These are phyloP conservation scores for Aspergillus texensis DNA, from an alignment of 2,329 filamentous ascomycete species.

Conservation along the genomic window DNA sequence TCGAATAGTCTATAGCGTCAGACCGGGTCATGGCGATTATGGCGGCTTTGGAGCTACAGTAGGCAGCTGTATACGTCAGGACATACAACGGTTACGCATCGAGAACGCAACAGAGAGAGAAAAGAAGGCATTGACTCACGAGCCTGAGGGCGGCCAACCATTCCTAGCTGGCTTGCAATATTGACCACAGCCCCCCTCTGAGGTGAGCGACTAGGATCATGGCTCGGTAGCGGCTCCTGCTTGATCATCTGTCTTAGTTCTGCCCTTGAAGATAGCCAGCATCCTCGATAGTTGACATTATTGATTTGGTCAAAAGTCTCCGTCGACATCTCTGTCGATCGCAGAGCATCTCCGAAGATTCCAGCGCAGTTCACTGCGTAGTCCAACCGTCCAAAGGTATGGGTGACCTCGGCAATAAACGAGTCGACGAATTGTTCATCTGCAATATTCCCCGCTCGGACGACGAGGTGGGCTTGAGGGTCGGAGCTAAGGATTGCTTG, in stretches of 20 bases:
- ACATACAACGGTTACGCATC: neutral
- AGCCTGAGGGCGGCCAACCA: constrained; percentile 52
- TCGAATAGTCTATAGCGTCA: constrained; percentile 60
- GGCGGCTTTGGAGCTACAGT: constrained; percentile 61
- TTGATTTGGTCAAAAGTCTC: constrained; percentile 58
- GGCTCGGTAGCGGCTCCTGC: constrained; percentile 47
- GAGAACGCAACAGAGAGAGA: neutral
- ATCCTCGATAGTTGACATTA: constrained; percentile 58
- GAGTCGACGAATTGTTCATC: constrained; percentile 49
- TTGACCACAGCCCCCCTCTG: constrained; percentile 56
- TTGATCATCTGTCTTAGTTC: constrained; percentile 50
- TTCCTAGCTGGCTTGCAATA: constrained; percentile 56
- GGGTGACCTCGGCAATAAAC: constrained; percentile 33
- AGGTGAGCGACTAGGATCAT: constrained; percentile 35
- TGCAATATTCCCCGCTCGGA: constrained; percentile 51
- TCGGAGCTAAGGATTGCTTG: constrained; percentile 33
- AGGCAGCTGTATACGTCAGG: constrained; percentile 46
- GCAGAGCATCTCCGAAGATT: constrained; percentile 36
- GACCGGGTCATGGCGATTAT: constrained; percentile 60
- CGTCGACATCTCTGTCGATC: constrained; percentile 48
- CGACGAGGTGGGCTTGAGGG: constrained; percentile 38
- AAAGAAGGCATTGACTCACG: constrained; percentile 35
- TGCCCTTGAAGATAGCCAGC: constrained; percentile 52
- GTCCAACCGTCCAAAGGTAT: constrained; percentile 53
- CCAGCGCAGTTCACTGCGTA: constrained; percentile 62